These are phyloP conservation scores for Coniochaeta ligniaria DNA, from an alignment of 2,329 filamentous ascomycete species.

Conservation along the genomic window DNA sequence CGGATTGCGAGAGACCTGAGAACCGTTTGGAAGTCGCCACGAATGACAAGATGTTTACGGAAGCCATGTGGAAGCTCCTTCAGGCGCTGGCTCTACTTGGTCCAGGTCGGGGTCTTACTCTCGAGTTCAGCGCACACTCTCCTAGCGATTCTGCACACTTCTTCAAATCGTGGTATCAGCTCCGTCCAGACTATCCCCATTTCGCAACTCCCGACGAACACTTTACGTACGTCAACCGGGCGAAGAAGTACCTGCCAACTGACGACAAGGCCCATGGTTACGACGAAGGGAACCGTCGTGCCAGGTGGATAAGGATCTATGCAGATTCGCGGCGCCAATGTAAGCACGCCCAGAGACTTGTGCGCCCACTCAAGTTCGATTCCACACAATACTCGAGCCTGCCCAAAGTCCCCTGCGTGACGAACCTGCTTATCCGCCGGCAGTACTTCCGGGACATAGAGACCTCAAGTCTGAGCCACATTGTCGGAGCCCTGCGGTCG, in stretches of 20 bases:
- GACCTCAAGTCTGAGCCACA: not conserved
- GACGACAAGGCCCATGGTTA: not conserved
- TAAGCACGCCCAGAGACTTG: not conserved
- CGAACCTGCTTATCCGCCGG: not conserved
- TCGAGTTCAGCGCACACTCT: constrained; percentile 1
- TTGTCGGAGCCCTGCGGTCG: not conserved
- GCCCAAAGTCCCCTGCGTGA: not conserved
- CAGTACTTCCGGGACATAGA: not conserved
- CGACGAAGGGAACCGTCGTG: not conserved
- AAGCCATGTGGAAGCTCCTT: constrained; percentile 1
- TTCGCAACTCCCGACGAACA: not conserved
- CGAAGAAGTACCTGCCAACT: not conserved
- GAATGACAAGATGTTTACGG: not conserved
- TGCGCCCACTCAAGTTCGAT: constrained; percentile 1
- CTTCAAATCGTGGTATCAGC: constrained; percentile 2
- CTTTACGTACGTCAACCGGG: not conserved
- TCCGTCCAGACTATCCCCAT: not conserved
- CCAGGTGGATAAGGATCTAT: not conserved
- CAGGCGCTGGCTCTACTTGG: not conserved
- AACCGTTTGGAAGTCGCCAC: not conserved
- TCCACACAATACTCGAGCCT: not conserved
- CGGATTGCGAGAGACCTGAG: not conserved
- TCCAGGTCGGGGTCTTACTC: not conserved
- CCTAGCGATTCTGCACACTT: not conserved
- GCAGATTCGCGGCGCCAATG: not conserved